Base-by-base conservation (phyloP, 495 filamentous ascomycete genomes). In the Lasiosphaeria miniovina region DNA sequence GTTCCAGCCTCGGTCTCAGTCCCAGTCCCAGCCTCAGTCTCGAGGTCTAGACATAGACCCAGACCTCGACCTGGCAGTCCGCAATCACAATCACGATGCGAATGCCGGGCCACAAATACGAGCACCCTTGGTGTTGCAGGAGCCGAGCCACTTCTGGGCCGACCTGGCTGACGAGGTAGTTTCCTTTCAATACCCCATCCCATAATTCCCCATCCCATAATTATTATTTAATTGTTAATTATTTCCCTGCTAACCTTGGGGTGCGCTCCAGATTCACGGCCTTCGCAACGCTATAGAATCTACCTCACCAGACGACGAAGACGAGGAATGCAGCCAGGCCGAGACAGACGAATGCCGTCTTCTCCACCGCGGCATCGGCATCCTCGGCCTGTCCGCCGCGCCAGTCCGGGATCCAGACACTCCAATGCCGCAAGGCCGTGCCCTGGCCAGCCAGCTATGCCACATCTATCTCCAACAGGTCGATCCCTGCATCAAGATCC, bases 381-480 rank as follows among this genome's bases (percentile, higher is more conserved):
- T 46, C 12, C 43, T 46, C 43, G 43, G 43, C 43, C 12, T 46
- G 4, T 46, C 43, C 4, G 11, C 12, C 43, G 12, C 6, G 15
- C 3, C 43, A 46, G 11, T 2, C 4, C 5, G 12, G 4, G 12
- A 5, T 46, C 12, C 12, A 11, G 15, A 2, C 43, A 46, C 5
- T 9, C 43, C 4, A n/a, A 9, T n/a, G 5, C 12, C 15, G 43
- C 15, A 5, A 11, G 15, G 12, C 11, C 43, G 24, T 14, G 12
- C 43, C 43, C 12, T n/a, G 4, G 6, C 43, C 12, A 9, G 15
- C 1, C 7, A 46, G 6, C 43, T 46, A 11, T 46, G 43, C 12
- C 43, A 46, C 12, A n/a, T 46, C 11, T 46, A 46, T 46, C 43
- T 46, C 43, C 43, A 46, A 46, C 43, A 46, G 12, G 43, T 46